Conservation (phyloP, 768 basidiomycete species). For the Cubamyces lactineus region DNA sequence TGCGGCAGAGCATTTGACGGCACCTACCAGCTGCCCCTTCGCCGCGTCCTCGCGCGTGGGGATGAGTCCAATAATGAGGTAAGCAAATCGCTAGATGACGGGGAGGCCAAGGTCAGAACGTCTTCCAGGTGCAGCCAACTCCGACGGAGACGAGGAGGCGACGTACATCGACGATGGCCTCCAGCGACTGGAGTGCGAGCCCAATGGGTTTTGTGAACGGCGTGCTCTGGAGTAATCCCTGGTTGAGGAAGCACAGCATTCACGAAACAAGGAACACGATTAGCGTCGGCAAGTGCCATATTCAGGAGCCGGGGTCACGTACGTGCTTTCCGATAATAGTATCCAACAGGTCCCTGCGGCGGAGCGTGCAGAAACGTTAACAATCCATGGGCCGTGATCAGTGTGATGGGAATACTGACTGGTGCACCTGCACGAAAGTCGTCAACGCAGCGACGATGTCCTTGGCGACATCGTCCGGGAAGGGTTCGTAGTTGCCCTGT, state of each 20-base stretch:
- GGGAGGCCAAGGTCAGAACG: too few relatives aligned
- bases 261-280: too few relatives aligned
- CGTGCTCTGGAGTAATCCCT: background rate
- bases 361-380: background rate
- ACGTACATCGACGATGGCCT: background rate
- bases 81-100: background rate
- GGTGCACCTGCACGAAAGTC: background rate
- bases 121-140: too few relatives aligned
- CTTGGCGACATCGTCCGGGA: background rate
- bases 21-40: background rate
- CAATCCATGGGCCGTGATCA: background rate
- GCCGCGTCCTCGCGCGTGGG: background rate
- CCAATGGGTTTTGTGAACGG: background rate
- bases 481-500: background rate
- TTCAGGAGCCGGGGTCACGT: background rate
- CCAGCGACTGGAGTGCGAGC: background rate
- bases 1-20: too few relatives aligned
- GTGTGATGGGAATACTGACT: background rate
- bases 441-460: background rate
- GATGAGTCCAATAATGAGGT: background rate
- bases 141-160: background rate
- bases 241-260: background rate
- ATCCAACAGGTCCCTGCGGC: background rate
- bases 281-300: too few relatives aligned
- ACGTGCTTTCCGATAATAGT: constrained; percentile 7